Evolutionary conservation across 345 rosid species (phyloP).

Genomic region (Sapria himalayana): DNA sequence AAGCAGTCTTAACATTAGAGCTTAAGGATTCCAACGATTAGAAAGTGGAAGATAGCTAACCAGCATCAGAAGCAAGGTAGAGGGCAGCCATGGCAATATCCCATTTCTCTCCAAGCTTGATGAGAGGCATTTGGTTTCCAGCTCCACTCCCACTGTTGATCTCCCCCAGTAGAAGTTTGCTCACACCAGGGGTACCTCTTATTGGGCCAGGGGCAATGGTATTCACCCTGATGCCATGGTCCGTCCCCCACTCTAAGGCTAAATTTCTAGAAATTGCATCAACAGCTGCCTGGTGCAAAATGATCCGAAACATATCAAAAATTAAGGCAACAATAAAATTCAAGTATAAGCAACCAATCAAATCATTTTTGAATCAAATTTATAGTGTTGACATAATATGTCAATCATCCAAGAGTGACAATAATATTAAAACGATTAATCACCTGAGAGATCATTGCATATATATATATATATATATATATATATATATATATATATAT

Average conservation of each 20-base stretch:
- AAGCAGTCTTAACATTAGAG: too few species aligned
- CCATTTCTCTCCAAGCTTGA: conserved; percentile 56
- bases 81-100: conserved; percentile 77
- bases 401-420: too few species aligned
- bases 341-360: too few species aligned
- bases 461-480: too few species aligned
- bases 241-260: conserved; percentile 76
- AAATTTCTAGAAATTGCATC: conserved; percentile 50
- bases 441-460: too few species aligned
- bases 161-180: conserved; percentile 55
- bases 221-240: conserved; percentile 35
- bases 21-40: too few species aligned
- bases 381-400: too few species aligned
- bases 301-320: too few species aligned
- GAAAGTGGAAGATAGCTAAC: conserved; percentile 24
- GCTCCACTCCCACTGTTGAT: conserved; percentile 23
- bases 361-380: too few species aligned
- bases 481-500: too few species aligned
- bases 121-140: conserved; percentile 27
- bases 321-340: too few species aligned
- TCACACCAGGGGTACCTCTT: conserved; percentile 55
- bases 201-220: conserved; percentile 85
- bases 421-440: too few species aligned
- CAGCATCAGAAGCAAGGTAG: conserved; percentile 47
- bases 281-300: conserved; percentile 42